These are phyloP conservation scores for Colletotrichum scovillei DNA, from an alignment of 2,329 filamentous ascomycete species.

Conservation along the genomic window DNA sequence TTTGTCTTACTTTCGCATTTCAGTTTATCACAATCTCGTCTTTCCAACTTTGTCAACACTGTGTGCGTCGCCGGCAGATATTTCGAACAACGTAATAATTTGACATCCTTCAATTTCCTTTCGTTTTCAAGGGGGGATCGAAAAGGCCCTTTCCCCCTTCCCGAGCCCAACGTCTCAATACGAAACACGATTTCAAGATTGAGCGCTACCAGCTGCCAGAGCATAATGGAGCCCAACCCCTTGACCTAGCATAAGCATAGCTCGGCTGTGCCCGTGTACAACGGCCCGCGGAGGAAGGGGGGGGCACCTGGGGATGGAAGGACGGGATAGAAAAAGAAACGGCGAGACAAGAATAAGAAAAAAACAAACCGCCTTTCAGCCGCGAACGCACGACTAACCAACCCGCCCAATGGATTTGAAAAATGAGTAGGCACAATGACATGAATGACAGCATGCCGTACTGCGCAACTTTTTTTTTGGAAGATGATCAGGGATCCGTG, in stretches of 20 bases:
- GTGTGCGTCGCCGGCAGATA: background rate
- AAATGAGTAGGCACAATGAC: background rate
- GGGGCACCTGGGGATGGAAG: background rate
- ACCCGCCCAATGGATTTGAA: background rate
- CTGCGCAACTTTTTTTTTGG: background rate
- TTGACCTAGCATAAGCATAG: background rate
- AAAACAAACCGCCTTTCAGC: background rate
- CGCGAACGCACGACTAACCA: background rate
- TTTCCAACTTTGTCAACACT: background rate
- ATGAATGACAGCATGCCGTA: background rate
- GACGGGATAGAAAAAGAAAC: constrained; percentile 12
- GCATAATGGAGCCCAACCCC: background rate
- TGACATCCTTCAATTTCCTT: background rate
- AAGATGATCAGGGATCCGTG: background rate
- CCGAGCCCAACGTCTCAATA: background rate
- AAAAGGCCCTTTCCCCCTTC: background rate
- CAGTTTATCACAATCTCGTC: background rate
- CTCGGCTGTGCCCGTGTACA: constrained; percentile 11
- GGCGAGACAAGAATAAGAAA: background rate
- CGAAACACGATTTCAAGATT: background rate
- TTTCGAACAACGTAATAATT: background rate
- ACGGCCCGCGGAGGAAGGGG: constrained; percentile 14
- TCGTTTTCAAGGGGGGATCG: background rate
- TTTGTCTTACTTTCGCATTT: background rate
- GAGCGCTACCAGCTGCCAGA: background rate